Base-by-base conservation (phyloP, 495 filamentous ascomycete genomes). In the Neurospora sp. region DNA sequence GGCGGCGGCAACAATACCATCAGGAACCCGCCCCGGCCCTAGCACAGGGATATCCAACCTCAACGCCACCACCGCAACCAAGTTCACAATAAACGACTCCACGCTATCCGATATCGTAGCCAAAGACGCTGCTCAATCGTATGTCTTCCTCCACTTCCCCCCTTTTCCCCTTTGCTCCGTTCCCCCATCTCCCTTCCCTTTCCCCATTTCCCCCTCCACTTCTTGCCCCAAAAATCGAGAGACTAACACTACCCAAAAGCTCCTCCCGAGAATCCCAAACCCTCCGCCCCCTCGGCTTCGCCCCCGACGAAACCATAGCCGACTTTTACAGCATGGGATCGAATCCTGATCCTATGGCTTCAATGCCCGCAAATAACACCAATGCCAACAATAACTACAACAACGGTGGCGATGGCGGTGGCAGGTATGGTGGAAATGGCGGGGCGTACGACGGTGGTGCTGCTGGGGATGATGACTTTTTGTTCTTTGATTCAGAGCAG, bases 321-420 rank as follows among this genome's bases (percentile, higher is more conserved):
- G 80, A 82, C 65, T 82, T 82, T 41, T 81, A 81, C 72, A 78
- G 53, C 71, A 81, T 82, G 79, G 79, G 79, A 48, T 78, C 74
- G 41, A 81, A 81, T 59, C 80, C 80, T 4, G 80, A 82, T 18
- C 9, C 31, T 35, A 35, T 35, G 31, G 31, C 31, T 35, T 35
- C 31, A 35, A 35, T 40, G 9, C 39, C 39, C 39, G 3, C 10
- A 40, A 40, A 40, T 40, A 40, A 45, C 42, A 35, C 31, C 0
- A 35, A 35, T 0, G 31, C 0, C 31, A 35, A 35, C 31, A 35
- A 35, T 0, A 35, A 35, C 31, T 35, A 35, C 4, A 35, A 35
- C 4, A 0, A 35, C 31, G 48, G 48, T 6, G n/a, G 45, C 10
- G 45, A 20, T 22, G 9, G 45, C 0, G 12, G 3, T 6, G 45